Base-by-base conservation (phyloP, 2,329 filamentous ascomycete genomes). In the Calonectria montana region DNA sequence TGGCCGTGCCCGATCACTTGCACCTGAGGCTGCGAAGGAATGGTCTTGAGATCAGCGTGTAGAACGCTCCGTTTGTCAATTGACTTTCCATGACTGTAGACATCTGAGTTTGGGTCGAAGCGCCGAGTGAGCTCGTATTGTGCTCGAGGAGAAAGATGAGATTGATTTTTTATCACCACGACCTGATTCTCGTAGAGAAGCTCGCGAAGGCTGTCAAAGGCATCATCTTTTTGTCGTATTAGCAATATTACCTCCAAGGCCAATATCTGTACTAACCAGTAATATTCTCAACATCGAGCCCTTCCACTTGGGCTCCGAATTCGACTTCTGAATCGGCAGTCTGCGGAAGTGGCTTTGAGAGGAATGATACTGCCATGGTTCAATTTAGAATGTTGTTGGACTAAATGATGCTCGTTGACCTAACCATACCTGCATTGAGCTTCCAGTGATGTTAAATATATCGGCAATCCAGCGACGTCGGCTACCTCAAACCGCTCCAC, bases 141-240 rank as follows among this genome's bases (percentile, higher is more conserved):
- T 10, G 69, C 69, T 18, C 50, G 57, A 12, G 69, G 65, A 9
- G 69, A 65, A 12, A 67, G 57, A 29, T 61, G 15, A 4, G 25
- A 29, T 25, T 71, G 69, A 48, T 71, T 68, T 41, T 71, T 71
- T 47, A 71, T 43, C 29, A 71, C 65, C 4, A 71, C 59, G 18
- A 71, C 69, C 12, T 68, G 65, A 25, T 71, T 53, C n/a, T 67
- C 23, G 59, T 68, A 71, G 2, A 71, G 48, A 37, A 57, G 27
- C 2, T 41, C 9, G 4, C 59, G 69, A 18, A 71, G 39, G 21
- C 16, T 27, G 10, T 64, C 45, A 55, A 71, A 71, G 16, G 47
- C 39, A 12, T 62, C 65, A 25, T 71, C 69, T 71, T 15, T 18
- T 39, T 21, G 15, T 18, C 3, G 16, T n/a, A 7, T 68, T 31